Conservation (phyloP, 768 basidiomycete species). For the Hericium alpestre region DNA sequence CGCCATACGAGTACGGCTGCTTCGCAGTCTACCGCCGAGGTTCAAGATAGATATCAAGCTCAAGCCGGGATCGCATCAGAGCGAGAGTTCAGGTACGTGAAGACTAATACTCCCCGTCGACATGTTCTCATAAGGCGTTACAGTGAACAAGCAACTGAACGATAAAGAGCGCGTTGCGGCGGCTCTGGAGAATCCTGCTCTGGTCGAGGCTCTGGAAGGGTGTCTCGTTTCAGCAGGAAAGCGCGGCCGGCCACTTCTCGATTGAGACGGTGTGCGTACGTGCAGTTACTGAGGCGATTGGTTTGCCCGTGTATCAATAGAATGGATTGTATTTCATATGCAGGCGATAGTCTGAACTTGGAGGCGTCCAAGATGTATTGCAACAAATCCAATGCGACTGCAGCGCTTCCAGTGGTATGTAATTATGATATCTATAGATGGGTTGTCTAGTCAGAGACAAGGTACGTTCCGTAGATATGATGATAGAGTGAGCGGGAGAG, state of each 20-base stretch:
- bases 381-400: too few species aligned
- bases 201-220: constrained; percentile 81
- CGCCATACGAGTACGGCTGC: constrained; percentile 87
- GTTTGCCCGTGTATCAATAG: too few species aligned
- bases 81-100: constrained; percentile 66
- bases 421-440: too few species aligned
- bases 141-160: constrained; percentile 97
- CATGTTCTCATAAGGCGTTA: neutral
- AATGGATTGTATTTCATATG: too few species aligned
- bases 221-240: constrained; percentile 32
- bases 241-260: neutral
- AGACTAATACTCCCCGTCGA: neutral
- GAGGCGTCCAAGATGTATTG: too few species aligned
- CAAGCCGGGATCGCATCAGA: constrained; percentile 92
- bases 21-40: constrained; percentile 81
- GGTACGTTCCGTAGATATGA: too few species aligned
- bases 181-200: constrained; percentile 82
- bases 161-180: constrained; percentile 98
- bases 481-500: neutral
- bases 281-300: too few species aligned
- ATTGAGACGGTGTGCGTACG: too few species aligned
- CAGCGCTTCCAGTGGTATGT: too few species aligned
- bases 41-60: constrained; percentile 93
- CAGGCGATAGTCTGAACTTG: too few species aligned
- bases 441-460: too few species aligned